These are phyloP conservation scores for Silybum marianum DNA, from an alignment of 129 eudicot species.

Conservation along the genomic window DNA sequence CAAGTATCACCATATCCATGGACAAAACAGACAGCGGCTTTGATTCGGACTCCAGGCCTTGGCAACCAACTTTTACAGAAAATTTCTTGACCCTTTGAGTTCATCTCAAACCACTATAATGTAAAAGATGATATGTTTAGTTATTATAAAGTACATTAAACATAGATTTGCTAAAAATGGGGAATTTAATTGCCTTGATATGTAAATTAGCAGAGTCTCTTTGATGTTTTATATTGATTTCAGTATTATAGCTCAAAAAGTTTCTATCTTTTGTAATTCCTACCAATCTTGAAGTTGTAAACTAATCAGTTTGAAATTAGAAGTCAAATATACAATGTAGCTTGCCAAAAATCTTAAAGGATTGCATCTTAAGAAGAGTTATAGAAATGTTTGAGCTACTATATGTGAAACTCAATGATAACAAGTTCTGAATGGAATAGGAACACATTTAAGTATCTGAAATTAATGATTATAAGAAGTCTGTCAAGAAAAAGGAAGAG, in stretches of 20 bases:
- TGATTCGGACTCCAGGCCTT: constrained; percentile 75
- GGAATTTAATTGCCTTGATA: not conserved
- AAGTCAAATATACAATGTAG: not conserved
- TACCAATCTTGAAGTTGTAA: not conserved
- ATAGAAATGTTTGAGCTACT: not conserved
- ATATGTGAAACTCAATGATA: not conserved
- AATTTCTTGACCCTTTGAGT: constrained; percentile 80
- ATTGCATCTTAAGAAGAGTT: not conserved
- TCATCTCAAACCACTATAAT: constrained; percentile 82
- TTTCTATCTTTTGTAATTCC: not conserved
- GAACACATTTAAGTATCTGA: not conserved
- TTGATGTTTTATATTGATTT: not conserved
- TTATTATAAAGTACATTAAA: not conserved
- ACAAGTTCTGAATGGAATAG: not conserved
- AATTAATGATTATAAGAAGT: not conserved
- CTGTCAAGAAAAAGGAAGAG: not conserved
- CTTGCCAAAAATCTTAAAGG: not conserved
- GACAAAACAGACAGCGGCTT: constrained; percentile 87
- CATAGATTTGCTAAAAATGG: not conserved
- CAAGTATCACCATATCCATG: constrained; percentile 99
- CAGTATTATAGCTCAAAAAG: not conserved
- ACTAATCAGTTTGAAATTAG: not conserved
- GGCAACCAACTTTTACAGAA: constrained; percentile 97
- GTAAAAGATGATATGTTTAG: constrained; percentile 13
- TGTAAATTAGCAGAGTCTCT: not conserved